Evolutionary conservation across 108 stramenopile species (phyloP).

Genomic region (Fistulifera pelliculosa): DNA sequence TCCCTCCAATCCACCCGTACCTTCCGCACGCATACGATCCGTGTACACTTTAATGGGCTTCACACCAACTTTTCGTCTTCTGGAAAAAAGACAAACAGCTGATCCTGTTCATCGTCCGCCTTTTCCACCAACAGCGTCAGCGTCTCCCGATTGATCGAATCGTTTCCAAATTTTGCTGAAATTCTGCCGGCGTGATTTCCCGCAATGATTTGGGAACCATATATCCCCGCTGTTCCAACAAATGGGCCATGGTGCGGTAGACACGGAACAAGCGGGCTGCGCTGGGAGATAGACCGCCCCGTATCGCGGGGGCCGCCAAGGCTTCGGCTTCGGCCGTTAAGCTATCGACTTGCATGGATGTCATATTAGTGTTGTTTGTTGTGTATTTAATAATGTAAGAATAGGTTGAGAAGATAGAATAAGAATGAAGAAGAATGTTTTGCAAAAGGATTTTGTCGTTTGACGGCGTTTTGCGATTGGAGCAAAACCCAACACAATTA

Average conservation of each 20-base stretch:
- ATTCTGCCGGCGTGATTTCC: constrained; percentile 77
- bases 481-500: no score
- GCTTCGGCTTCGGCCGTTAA: constrained; percentile 4
- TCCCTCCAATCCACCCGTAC: neutral
- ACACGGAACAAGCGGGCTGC: constrained; percentile 90
- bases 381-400: no score
- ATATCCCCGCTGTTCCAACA: constrained; percentile 87
- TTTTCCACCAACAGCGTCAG: constrained; percentile 85
- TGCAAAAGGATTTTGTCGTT: no score
- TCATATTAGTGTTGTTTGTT: no score
- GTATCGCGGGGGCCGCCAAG: constrained; percentile 31
- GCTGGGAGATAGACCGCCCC: constrained; percentile 46
- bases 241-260: constrained; percentile 81
- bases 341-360: no score
- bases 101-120: constrained; percentile 79
- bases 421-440: no score
- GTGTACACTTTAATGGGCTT: constrained; percentile 89
- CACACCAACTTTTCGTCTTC: constrained; percentile 92
- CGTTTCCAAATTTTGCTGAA: constrained; percentile 68
- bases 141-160: constrained; percentile 66
- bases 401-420: no score
- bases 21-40: constrained; percentile 77
- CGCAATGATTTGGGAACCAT: constrained; percentile 78
- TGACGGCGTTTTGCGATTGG: no score
- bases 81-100: constrained; percentile 93